Evolutionary conservation across 805 yeast genomes (phyloP), one percentile per base, ranked within the genome.

Genomic region (Tetrapisispora arboricola): DNA sequence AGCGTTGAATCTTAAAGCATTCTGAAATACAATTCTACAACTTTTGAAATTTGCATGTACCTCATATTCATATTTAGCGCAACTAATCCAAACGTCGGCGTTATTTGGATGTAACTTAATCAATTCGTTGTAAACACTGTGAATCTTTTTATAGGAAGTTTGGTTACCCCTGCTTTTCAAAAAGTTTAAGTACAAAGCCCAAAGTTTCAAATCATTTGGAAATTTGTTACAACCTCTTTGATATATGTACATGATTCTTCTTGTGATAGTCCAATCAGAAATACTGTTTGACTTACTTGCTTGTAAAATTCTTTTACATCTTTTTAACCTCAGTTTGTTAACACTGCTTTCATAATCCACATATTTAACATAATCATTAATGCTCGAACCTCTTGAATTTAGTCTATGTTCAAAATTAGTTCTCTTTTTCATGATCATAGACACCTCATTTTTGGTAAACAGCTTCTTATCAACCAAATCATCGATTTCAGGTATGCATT

Each of bases 401-500:
- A 92, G 75, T 43, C 95, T 66, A 60, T 92, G 95, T 63, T 92
- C 99, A 53, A 87, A 92, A 63, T 88, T 96, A 0, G 96, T 90
- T 65, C 98, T 75, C 57, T 87, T 76, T 64, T 92, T 80, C 86
- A 90, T 85, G 40, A 92, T 81, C 67, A 73, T 71, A 31, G 80
- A 78, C 49, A 87, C 77, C 63, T 92, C 98, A 50, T 74, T 75
- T 51, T 83, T 83, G 32, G 78, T 80, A 60, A 92, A 92, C 5
- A 92, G 68, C 3, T 87, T 87, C 54, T 84, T 81, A 43, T 75
- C 75, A 44, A 80, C 78, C 26, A 92, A 72, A 54, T 90, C 98
- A 54, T 88, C 90, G 41, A 92, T 71, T 62, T 92, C 99, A 0
- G 95, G 95, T 55, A 88, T 87, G 5, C 87, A 75, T 66, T 75